Conservation (phyloP, 2,329 filamentous ascomycete genomes). For the Aspergillus sclerotialis region DNA sequence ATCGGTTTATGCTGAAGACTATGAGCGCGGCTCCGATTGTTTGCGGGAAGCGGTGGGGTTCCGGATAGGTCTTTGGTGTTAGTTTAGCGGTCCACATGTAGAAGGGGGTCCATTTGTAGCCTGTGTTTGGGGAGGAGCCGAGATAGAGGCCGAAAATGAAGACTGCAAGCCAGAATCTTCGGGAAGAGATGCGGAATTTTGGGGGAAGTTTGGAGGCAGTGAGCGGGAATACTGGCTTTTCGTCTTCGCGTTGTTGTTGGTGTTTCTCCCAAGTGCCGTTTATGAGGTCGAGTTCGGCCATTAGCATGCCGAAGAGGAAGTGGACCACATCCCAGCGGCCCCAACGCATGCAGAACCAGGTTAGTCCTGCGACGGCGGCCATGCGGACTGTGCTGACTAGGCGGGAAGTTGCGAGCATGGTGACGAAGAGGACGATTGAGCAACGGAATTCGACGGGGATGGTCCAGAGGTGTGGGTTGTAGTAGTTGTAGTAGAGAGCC, state of each 20-base stretch:
- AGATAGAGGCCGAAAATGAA: slow-evolving; percentile 37
- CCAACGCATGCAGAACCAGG: slow-evolving; percentile 35
- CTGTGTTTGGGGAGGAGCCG: slow-evolving; percentile 35
- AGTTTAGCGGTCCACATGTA: slow-evolving; percentile 33
- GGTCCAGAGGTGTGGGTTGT: slow-evolving; percentile 42
- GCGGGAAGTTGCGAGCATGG: slow-evolving; percentile 34
- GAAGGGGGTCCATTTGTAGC: slow-evolving; percentile 35
- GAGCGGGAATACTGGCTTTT: slow-evolving; percentile 7
- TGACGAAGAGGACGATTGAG: slow-evolving; percentile 38
- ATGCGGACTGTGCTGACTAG: slow-evolving; percentile 27
- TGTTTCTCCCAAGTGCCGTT: slow-evolving; percentile 28
- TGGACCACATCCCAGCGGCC: slow-evolving; percentile 39
- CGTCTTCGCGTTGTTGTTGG: slow-evolving; percentile 13
- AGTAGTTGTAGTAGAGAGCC: slow-evolving; percentile 35
- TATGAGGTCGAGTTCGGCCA: slow-evolving; percentile 38
- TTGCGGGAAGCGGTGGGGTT: slow-evolving; percentile 40
- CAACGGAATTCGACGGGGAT: slow-evolving; percentile 41
- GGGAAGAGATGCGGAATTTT: slow-evolving; percentile 16
- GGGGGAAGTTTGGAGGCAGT: neutral
- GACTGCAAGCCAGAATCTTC: slow-evolving; percentile 29
- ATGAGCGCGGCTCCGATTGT: slow-evolving; percentile 37
- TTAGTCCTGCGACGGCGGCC: slow-evolving; percentile 23
- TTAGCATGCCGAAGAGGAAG: slow-evolving; percentile 36
- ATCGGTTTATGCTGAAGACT: slow-evolving; percentile 36
- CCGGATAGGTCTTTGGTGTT: slow-evolving; percentile 34